Conservation (phyloP, 2,329 filamentous ascomycete genomes). For the Diaporthe destruens region DNA sequence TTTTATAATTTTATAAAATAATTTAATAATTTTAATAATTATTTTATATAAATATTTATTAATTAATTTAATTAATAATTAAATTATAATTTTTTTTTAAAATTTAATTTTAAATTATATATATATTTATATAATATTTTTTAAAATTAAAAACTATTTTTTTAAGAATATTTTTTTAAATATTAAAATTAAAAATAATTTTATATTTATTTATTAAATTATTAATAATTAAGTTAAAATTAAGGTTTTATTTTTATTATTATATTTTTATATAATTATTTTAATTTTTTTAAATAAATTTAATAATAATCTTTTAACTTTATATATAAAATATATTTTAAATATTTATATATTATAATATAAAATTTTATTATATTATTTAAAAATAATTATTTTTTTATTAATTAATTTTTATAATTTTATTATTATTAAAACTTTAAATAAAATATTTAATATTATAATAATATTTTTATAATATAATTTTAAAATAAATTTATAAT, state of each 20-base stretch:
- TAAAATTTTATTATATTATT: no score
- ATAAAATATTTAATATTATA: not conserved
- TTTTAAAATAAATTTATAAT: not conserved
- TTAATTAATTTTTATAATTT: not conserved
- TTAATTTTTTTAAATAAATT: not conserved
- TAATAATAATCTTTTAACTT: not conserved
- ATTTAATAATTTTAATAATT: not conserved
- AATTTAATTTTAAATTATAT: not conserved
- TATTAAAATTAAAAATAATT: not conserved
- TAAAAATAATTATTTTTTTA: not conserved
- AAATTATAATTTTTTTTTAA: not conserved
- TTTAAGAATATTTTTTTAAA: not conserved
- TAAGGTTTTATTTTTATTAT: not conserved
- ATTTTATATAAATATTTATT: not conserved
- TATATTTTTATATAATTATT: not conserved
- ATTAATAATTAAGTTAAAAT: not conserved
- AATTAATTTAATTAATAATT: not conserved
- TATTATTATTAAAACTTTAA: not conserved
- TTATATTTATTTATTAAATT: not conserved
- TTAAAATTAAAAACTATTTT: not conserved
- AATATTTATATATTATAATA: not conserved
- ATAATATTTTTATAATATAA: not conserved
- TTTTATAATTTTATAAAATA: not conserved
- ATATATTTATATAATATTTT: not conserved
- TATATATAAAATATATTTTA: not conserved